Conservation (phyloP, 148 eudicot species). For the Chenopodium suecicum region DNA sequence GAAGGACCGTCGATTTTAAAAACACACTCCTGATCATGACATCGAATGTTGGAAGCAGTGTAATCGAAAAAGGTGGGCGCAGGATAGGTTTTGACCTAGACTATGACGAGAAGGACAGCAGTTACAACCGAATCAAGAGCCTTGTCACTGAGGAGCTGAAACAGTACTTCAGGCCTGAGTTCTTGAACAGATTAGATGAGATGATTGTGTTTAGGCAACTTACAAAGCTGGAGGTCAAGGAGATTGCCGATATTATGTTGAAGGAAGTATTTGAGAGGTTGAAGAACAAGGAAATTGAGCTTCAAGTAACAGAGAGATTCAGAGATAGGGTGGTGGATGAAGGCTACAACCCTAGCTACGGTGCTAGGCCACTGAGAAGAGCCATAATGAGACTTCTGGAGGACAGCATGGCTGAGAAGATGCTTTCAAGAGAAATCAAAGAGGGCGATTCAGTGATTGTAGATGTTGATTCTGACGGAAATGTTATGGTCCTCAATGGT, state of each 20-base stretch:
- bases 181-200: conserved; percentile 84
- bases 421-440: conserved; percentile 79
- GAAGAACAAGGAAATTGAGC: conserved; percentile 57
- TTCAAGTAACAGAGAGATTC: conserved; percentile 80
- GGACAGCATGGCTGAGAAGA: conserved; percentile 94
- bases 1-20: conserved; percentile 85
- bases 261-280: conserved; percentile 85
- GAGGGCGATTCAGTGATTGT: conserved; percentile 86
- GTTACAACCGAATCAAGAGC: conserved; percentile 75
- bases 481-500: conserved; percentile 78
- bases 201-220: conserved; percentile 90
- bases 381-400: conserved; percentile 91
- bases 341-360: conserved; percentile 84
- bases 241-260: conserved; percentile 87
- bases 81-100: conserved; percentile 64
- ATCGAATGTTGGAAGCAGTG: conserved; percentile 85
- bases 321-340: conserved; percentile 79
- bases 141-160: conserved; percentile 78
- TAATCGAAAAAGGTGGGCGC: conserved; percentile 80
- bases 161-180: conserved; percentile 85
- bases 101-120: conserved; percentile 64
- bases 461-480: conserved; percentile 70
- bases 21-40: conserved; percentile 90
- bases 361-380: conserved; percentile 87
- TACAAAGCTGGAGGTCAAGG: conserved; percentile 82